Evolutionary conservation across 179 eudicot genomes (phyloP), one percentile per base, ranked within the genome.

Genomic region (Nepenthes alata): DNA sequence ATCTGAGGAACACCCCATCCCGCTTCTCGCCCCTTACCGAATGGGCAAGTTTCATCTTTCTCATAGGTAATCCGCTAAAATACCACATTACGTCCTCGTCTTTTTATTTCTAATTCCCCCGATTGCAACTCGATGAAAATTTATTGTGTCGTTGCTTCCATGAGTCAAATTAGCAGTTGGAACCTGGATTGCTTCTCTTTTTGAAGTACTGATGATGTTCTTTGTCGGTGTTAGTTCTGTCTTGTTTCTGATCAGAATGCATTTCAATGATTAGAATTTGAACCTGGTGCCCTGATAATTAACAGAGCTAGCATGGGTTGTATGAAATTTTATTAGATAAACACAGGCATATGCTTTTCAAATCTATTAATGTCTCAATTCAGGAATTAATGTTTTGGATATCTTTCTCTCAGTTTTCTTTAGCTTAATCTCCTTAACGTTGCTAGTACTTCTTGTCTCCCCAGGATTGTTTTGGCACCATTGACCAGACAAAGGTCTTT

Each of bases 401-500:
- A 52, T 6, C 3, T 52, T 6, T 52, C 7, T 52, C 16, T 5
- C 3, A 11, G 55, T 11, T 11, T n/a, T 13, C 11, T 11, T 10
- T n/a, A n/a, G 14, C 16, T 5, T 52, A 2, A 13, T 5, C 16
- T 52, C 2, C 1, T 7, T 35, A 9, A 55, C 37, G 3, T 7
- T 55, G 37, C 8, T 58, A 35, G 35, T 11, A 11, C 58, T 38
- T 8, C 2, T 11, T 55, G 16, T 3, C 16, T 37, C 61, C 9
- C 53, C 59, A 74, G 75, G 70, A 58, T 70, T 47, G 78, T 77
- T 35, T 65, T 77, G 58, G 67, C 75, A 9, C 81, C 81, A 35
- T 38, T 77, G 49, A 77, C 78, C 0, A 68, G 78, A 45, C 68
- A 60, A 7, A 77, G 81, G 60, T 77, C 81, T 3, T 77, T 62